Evolutionary conservation across 2,329 filamentous ascomycete species (phyloP), one percentile per base, ranked within the genome.

Genomic region (Trichoderma atroviride): DNA sequence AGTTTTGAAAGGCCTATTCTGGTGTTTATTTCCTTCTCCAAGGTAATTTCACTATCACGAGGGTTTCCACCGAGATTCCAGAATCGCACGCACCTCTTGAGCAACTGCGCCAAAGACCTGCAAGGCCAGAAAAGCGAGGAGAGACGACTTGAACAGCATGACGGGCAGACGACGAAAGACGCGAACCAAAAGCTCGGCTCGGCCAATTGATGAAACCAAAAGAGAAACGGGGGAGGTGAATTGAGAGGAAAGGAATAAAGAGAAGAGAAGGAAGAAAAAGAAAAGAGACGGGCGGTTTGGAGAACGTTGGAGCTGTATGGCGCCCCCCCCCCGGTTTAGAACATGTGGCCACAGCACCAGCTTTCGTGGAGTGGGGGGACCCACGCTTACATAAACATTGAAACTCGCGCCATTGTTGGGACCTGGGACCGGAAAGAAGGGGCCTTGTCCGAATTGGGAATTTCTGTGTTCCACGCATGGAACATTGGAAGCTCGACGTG

Each of bases 61-160:
- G 29, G 29, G 29, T 40, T 40, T 37, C 13, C 13, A 14, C 10
- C 37, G n/a, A n/a, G n/a, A n/a, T n/a, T n/a, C n/a, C n/a, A n/a
- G n/a, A n/a, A n/a, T n/a, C n/a, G 14, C 57, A 60, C 88, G 78
- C 84, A 91, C 84, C 76, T 43, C 40, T 43, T 89, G 86, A 70
- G 89, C 89, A 75, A 88, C 84, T 75, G 86, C 89, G 79, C 88
- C 85, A 73, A 91, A 83, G 74, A 90, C 86, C 79, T 89, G 87
- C 75, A 92, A 83, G 71, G 91, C 91, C 80, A 93, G 83, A 72
- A 94, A 82, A 75, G 90, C 89, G 76, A 95, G 83, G 70, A 91
- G 85, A 75, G 92, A 88, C 76, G 92, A 86, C 82, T 89, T 90
- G 81, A 92, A 88, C 82, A 90, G 88, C 92, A 96, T 96, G 70